Evolutionary conservation across 2,329 filamentous ascomycete genomes (phyloP).

Genomic region (Trichoderma sp.): DNA sequence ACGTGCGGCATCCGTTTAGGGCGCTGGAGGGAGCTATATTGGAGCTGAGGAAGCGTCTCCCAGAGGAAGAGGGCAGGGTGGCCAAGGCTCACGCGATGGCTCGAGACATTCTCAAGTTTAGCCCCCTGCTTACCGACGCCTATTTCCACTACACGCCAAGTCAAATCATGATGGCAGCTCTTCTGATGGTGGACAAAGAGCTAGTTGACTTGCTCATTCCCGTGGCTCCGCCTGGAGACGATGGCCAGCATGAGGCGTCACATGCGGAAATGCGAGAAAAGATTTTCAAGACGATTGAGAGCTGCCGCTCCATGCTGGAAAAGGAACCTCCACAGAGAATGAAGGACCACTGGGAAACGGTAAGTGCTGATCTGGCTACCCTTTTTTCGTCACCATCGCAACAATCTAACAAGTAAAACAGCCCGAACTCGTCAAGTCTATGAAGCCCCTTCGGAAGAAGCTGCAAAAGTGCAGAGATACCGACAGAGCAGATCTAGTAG

Average conservation of each 20-base stretch:
- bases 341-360: constrained; percentile 53
- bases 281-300: constrained; percentile 48
- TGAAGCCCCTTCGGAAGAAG: constrained; percentile 64
- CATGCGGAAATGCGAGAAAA: constrained; percentile 42
- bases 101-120: constrained; percentile 70
- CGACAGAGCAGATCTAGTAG: constrained; percentile 69
- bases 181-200: constrained; percentile 70
- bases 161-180: constrained; percentile 85
- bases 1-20: constrained; percentile 86
- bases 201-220: constrained; percentile 53
- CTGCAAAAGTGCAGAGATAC: constrained; percentile 73
- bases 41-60: constrained; percentile 69
- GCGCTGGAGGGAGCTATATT: constrained; percentile 83
- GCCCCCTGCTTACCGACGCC: constrained; percentile 84
- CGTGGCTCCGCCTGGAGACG: constrained; percentile 33
- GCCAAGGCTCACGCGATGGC: constrained; percentile 69
- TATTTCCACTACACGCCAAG: constrained; percentile 95
- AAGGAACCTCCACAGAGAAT: constrained; percentile 57
- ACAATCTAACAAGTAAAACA: constrained; percentile 29
- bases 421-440: constrained; percentile 44
- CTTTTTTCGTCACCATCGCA: too few species aligned
- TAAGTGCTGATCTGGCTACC: constrained; percentile 31
- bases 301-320: constrained; percentile 54
- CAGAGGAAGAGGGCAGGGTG: constrained; percentile 55
- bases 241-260: constrained; percentile 16